Evolutionary conservation across 306 rosid species (phyloP), one percentile per base, ranked within the genome.

Genomic region (Argentina anserina): DNA sequence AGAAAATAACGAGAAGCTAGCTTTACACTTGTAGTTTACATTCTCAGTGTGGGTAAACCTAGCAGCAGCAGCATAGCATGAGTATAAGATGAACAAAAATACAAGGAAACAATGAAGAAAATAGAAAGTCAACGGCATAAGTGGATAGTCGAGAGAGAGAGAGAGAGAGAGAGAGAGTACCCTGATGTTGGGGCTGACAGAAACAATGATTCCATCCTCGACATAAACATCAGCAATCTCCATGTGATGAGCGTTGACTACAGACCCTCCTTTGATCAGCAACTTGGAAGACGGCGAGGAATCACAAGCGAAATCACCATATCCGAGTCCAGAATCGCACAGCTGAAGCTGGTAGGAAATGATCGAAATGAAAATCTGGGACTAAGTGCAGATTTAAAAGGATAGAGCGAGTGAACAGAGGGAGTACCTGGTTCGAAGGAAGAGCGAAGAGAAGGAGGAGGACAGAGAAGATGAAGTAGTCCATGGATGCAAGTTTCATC

Each of bases 151-250:
- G 33, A 56, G 13, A 15, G n/a, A 47, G 9, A 20, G 3, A 18
- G 6, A 18, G 6, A 18, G 9, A 4, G 21, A 49, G 10, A 1
- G 43, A 40, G 43, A 25, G 8, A 20, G 40, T 62, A 90, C 97
- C 77, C 23, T 74, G 81, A 93, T 87, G 70, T 82, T 75, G 47
- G 96, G 97, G 78, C 84, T 81, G 45, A 93, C 86, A 21, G 94
- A 86, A 72, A 91, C 77, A 60, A 91, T 87, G 63, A 89, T 77
- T 17, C 94, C 98, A 67, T 86, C 90, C 72, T 89, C 90, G 7
- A 93, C 87, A 76, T 90, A 93, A 71, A 93, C 97, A 82, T 90
- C 97, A 46, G 98, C 96, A 69, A 85, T 18, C 72, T 93, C 92
- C 79, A 71, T 87, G 17, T 79, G 85, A 63, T 90, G 90, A 78